Evolutionary conservation across 768 basidiomycete species (phyloP).

Genomic region (Mycena rebaudengoi): DNA sequence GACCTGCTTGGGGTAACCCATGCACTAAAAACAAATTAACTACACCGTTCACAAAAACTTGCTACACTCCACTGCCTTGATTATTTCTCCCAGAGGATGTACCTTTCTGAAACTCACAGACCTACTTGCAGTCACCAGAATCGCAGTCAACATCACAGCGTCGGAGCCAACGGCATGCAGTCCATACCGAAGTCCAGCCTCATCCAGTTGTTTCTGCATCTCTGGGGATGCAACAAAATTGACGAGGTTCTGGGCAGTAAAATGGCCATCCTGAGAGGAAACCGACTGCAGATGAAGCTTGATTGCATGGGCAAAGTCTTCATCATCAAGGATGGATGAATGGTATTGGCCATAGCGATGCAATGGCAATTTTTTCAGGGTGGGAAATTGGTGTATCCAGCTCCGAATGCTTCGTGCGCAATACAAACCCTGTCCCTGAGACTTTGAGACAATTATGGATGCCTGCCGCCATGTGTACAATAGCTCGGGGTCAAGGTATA

Average conservation of each 20-base stretch:
- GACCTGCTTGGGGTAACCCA: too few species aligned
- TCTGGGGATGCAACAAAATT: not conserved
- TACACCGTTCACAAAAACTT: too few species aligned
- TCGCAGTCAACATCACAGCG: too few species aligned
- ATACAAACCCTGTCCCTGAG: not conserved
- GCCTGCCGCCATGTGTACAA: not conserved
- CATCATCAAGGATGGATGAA: not conserved
- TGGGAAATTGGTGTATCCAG: not conserved
- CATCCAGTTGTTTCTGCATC: not conserved
- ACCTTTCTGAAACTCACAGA: too few species aligned
- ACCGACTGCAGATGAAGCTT: not conserved
- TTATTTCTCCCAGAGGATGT: too few species aligned
- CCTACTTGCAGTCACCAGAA: too few species aligned
- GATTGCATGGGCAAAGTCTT: not conserved
- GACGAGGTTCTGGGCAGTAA: not conserved
- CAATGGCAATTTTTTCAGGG: not conserved
- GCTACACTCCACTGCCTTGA: too few species aligned
- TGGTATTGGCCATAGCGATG: slow-evolving; percentile 4
- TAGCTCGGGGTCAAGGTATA: not conserved
- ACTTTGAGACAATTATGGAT: not conserved
- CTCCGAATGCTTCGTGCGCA: not conserved
- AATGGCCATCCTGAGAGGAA: not conserved
- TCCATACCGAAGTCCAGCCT: too few species aligned
- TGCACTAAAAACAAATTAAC: too few species aligned
- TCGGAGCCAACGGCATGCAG: too few species aligned